phyloP scores from a whole-genome alignment of 176 grass and related monocot species.

The Triticum urartu region DNA sequence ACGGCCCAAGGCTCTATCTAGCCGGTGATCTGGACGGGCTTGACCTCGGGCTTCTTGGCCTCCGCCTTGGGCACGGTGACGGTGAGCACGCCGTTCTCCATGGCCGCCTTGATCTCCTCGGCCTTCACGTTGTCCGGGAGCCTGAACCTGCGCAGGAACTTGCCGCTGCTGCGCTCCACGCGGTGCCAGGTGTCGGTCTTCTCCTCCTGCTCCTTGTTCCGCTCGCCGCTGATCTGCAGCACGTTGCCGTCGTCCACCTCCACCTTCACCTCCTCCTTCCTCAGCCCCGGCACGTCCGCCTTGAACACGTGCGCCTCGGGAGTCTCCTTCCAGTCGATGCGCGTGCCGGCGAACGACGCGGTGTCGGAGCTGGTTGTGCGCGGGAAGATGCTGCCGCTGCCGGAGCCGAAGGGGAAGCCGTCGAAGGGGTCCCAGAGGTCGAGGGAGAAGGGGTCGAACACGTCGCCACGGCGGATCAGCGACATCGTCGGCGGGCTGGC shows the following conservation, averaged over 20 bases:
- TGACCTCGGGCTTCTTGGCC: constrained; percentile 26
- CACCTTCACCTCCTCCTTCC: constrained; percentile 40
- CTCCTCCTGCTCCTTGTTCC: constrained; percentile 38
- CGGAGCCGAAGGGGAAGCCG: constrained; percentile 23
- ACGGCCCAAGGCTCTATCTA: too few relatives aligned
- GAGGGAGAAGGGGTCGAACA: constrained; percentile 51
- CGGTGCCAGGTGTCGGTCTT: constrained; percentile 36
- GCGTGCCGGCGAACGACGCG: neutral
- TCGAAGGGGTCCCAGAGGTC: constrained; percentile 30
- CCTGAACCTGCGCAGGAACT: constrained; percentile 32
- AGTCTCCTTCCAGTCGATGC: constrained; percentile 36
- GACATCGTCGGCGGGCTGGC: neutral
- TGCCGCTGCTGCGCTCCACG: constrained; percentile 40
- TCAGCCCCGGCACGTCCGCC: constrained; percentile 34
- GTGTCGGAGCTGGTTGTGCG: neutral
- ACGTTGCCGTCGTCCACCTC: constrained; percentile 39
- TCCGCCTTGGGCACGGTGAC: constrained; percentile 34
- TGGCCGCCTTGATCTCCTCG: constrained; percentile 39
- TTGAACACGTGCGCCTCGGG: constrained; percentile 34
- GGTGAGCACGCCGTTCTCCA: constrained; percentile 43
- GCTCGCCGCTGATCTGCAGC: constrained; percentile 42
- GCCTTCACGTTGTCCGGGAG: constrained; percentile 27
- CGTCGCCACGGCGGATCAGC: constrained; percentile 33
- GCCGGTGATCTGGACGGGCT: constrained; percentile 25
- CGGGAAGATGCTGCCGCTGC: neutral